Conservation (phyloP, 352 stramenopile species). For the Globisporangium barbulae region DNA sequence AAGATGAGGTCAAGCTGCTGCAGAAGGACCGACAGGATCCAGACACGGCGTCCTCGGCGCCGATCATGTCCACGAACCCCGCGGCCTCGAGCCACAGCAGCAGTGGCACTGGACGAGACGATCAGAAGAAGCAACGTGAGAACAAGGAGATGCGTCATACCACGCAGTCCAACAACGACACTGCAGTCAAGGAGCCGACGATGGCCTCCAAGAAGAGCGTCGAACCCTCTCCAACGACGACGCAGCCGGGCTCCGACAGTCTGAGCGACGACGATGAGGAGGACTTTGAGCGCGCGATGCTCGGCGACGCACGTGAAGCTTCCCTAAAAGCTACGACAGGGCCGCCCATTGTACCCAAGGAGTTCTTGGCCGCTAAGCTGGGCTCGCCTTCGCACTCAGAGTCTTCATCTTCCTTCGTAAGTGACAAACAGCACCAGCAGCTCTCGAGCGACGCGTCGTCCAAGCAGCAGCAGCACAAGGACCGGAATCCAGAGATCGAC, state of each 20-base stretch:
- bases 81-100: not conserved
- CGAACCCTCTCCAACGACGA: constrained; percentile 5
- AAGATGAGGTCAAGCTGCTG: constrained; percentile 69
- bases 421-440: not conserved
- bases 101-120: not conserved
- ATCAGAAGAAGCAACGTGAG: constrained; percentile 5
- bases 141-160: not conserved
- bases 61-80: constrained; percentile 16
- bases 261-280: constrained; percentile 18
- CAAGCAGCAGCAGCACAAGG: constrained; percentile 13
- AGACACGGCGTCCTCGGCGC: constrained; percentile 1
- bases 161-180: constrained; percentile 4
- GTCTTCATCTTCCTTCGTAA: not conserved
- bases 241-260: constrained; percentile 5
- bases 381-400: not conserved
- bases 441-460: too few relatives aligned
- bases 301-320: not conserved
- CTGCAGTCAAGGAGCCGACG: not conserved
- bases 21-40: constrained; percentile 40
- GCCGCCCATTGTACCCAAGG: constrained; percentile 9
- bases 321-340: not conserved
- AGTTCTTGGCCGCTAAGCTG: constrained; percentile 13
- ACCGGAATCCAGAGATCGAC: constrained; percentile 37
- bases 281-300: constrained; percentile 14
- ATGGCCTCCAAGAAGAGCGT: constrained; percentile 3